Evolutionary conservation across 2,329 filamentous ascomycete species (phyloP).

Genomic region (Fusarium nurragi): DNA sequence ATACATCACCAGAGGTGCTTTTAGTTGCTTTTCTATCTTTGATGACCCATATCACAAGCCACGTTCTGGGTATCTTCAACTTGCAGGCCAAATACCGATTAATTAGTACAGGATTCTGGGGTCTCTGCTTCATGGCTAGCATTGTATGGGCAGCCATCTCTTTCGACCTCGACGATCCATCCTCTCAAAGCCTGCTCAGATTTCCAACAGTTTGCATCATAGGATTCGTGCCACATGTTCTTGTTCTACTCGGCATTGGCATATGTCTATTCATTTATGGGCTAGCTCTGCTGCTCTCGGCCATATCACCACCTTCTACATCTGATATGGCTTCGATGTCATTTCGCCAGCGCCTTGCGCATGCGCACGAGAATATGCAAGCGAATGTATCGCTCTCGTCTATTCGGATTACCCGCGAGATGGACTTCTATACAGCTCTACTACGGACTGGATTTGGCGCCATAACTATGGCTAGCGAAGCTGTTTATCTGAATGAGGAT

Average conservation of each 20-base stretch:
- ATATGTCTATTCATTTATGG: conserved; percentile 81
- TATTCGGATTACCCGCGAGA: conserved; percentile 81
- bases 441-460: conserved; percentile 87
- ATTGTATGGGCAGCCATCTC: conserved; percentile 79
- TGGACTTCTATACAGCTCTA: conserved; percentile 95
- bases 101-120: conserved; percentile 89
- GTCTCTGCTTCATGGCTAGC: conserved; percentile 85
- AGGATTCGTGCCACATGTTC: conserved; percentile 92
- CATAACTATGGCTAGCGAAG: conserved; percentile 92
- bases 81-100: conserved; percentile 83
- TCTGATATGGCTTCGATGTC: conserved; percentile 47
- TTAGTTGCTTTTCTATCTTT: conserved; percentile 87
- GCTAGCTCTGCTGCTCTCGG: conserved; percentile 79
- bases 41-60: conserved; percentile 88
- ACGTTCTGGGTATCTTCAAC: conserved; percentile 81
- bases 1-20: conserved; percentile 89
- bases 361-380: conserved; percentile 89
- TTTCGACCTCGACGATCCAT: conserved; percentile 69
- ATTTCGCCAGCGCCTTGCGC: conserved; percentile 68
- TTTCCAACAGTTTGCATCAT: conserved; percentile 96
- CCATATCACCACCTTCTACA: conserved; percentile 51
- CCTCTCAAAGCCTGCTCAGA: conserved; percentile 74
- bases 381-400: conserved; percentile 86
- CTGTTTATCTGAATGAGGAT: conserved; percentile 94
- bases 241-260: conserved; percentile 82